These are phyloP conservation scores for Gnaphalium uliginosum DNA, from an alignment of 129 eudicot genomes.

Conservation along the genomic window DNA sequence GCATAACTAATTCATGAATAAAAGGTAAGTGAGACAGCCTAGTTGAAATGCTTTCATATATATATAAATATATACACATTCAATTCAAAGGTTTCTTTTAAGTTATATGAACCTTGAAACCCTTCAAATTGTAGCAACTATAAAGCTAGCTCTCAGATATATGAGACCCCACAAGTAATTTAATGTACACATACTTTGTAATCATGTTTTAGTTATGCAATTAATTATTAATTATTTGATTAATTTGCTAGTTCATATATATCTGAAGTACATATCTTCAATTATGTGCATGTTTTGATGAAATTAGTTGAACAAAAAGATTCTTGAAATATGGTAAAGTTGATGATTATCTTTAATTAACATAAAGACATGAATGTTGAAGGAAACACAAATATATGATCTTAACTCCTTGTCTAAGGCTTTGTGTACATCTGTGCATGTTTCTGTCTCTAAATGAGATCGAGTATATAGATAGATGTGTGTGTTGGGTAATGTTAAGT, in stretches of 20 bases:
- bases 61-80: background rate
- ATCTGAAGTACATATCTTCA: conserved; percentile 9
- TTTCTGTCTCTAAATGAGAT: background rate
- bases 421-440: background rate
- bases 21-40: conserved; percentile 25
- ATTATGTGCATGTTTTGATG: conserved; percentile 19
- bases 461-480: too few species aligned
- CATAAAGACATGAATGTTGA: conserved; percentile 4
- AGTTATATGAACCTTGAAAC: conserved; percentile 30
- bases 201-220: conserved; percentile 15
- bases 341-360: conserved; percentile 19
- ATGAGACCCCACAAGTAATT: background rate
- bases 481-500: background rate
- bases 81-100: conserved; percentile 27
- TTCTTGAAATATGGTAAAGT: conserved; percentile 26
- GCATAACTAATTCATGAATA: conserved; percentile 17
- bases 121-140: conserved; percentile 20
- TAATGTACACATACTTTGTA: background rate
- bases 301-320: background rate
- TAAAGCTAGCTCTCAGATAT: conserved; percentile 5
- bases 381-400: conserved; percentile 41
- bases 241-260: background rate
- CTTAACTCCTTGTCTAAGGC: conserved; percentile 27
- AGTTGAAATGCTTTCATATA: conserved; percentile 14
- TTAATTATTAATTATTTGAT: conserved; percentile 1